Evolutionary conservation across 2,329 filamentous ascomycete genomes (phyloP).

Genomic region (Tolypocladium paradoxum): DNA sequence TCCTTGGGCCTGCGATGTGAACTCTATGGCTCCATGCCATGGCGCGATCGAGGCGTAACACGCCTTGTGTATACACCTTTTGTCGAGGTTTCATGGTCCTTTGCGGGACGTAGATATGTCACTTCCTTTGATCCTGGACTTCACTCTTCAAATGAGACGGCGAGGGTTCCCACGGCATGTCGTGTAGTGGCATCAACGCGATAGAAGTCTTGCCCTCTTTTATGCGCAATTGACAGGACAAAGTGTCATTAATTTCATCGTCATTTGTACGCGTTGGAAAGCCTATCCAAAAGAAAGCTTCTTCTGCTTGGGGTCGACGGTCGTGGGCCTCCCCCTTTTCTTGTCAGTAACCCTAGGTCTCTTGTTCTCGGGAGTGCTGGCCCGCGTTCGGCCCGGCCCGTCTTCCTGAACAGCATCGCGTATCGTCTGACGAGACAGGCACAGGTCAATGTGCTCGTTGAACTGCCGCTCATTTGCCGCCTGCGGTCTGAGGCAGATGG

Average conservation of each 20-base stretch:
- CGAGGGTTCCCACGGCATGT: no score
- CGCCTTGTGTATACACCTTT: neutral
- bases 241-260: neutral
- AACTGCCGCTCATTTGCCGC: conserved; percentile 63
- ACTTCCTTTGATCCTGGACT: no score
- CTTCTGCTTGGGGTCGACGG: conserved; percentile 35
- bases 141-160: no score
- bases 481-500: conserved; percentile 74
- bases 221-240: neutral
- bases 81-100: no score
- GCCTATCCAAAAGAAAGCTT: conserved; percentile 40
- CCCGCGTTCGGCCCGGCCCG: conserved; percentile 12
- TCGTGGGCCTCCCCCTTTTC: conserved; percentile 25
- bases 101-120: no score
- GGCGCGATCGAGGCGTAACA: neutral
- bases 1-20: no score
- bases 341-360: conserved; percentile 22
- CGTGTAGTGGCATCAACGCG: no score
- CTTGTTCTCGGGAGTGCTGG: conserved; percentile 27
- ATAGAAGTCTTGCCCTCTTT: no score
- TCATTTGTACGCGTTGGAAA: neutral
- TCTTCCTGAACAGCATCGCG: conserved; percentile 63
- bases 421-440: conserved; percentile 77
- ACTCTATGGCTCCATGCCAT: neutral
- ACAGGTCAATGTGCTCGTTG: conserved; percentile 88